Percentiles rank a stretch among this genome's conserved stretches.
Evolutionary conservation across 1,284 basidiomycete species (phyloP).

Genomic region (Sporisorium scitamineum): DNA sequence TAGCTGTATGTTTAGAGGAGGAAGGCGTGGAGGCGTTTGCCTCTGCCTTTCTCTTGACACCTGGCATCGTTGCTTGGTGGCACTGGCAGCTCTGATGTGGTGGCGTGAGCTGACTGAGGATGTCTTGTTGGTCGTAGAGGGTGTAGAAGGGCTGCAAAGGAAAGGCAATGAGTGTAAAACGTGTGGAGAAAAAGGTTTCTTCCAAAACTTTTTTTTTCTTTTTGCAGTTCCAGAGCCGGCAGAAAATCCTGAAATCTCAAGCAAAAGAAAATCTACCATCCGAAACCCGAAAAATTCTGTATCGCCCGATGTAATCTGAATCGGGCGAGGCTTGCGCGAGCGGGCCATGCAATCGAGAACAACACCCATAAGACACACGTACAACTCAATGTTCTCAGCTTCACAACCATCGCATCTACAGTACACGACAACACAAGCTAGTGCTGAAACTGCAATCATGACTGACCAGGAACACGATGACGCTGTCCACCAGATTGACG

Average conservation of each 20-base stretch:
- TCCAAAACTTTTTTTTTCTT: conserved; percentile 28
- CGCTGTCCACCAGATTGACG: conserved; percentile 41
- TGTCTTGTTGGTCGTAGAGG: background rate
- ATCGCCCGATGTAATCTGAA: background rate
- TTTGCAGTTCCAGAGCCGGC: background rate
- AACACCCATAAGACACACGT: conserved; percentile 14
- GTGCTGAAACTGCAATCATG: conserved; percentile 16
- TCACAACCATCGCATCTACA: background rate
- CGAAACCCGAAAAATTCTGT: conserved; percentile 2
- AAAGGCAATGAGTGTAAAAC: background rate
- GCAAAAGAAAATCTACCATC: background rate
- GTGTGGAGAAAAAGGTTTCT: conserved; percentile 29
- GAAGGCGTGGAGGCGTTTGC: conserved; percentile 23
- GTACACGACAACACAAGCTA: background rate
- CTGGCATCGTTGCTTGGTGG: conserved; percentile 36
- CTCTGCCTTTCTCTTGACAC: conserved; percentile 51
- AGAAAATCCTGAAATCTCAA: conserved; percentile 9
- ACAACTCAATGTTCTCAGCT: conserved; percentile 9
- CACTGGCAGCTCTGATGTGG: background rate
- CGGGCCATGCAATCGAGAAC: conserved; percentile 2
- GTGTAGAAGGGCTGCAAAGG: background rate
- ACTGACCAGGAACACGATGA: conserved; percentile 41
- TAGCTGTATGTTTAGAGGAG: conserved; percentile 24
- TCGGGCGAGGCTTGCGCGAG: conserved; percentile 14
- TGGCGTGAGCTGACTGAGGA: background rate